These are phyloP conservation scores for Penicillium cosmopolitanum DNA, from an alignment of 495 filamentous ascomycete genomes.

Conservation along the genomic window DNA sequence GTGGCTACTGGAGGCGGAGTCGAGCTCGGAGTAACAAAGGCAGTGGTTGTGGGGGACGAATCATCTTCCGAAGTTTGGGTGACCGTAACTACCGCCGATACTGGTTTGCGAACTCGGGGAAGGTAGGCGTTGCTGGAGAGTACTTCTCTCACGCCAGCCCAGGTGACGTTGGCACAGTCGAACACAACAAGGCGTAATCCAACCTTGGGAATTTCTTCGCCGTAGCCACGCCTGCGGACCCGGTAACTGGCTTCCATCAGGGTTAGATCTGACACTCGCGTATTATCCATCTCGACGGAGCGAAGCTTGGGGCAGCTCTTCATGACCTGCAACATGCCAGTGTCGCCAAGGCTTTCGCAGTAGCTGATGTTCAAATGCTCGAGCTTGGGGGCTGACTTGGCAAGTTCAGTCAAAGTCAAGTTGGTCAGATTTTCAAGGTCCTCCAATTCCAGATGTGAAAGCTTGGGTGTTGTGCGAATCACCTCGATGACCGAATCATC, in stretches of 20 bases:
- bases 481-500: constrained; percentile 75
- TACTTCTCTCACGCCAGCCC: constrained; percentile 88
- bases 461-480: constrained; percentile 69
- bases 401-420: constrained; percentile 67
- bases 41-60: constrained; percentile 30
- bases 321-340: constrained; percentile 82
- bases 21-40: constrained; percentile 36
- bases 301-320: constrained; percentile 69
- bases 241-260: constrained; percentile 82
- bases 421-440: constrained; percentile 82
- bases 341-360: constrained; percentile 83
- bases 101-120: constrained; percentile 40
- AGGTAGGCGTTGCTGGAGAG: constrained; percentile 80
- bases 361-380: constrained; percentile 87
- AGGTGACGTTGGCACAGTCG: constrained; percentile 88
- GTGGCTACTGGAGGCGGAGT: constrained; percentile 38
- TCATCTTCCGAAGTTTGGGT: constrained; percentile 34
- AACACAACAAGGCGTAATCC: constrained; percentile 82
- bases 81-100: constrained; percentile 31
- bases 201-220: constrained; percentile 54
- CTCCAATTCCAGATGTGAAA: constrained; percentile 90
- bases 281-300: constrained; percentile 91
- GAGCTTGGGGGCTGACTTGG: constrained; percentile 67
- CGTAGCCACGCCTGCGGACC: constrained; percentile 67
- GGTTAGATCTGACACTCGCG: constrained; percentile 83